Percentiles rank a stretch among this genome's conserved stretches.
Conservation (phyloP, 768 basidiomycete genomes). For the Russula virescens region DNA sequence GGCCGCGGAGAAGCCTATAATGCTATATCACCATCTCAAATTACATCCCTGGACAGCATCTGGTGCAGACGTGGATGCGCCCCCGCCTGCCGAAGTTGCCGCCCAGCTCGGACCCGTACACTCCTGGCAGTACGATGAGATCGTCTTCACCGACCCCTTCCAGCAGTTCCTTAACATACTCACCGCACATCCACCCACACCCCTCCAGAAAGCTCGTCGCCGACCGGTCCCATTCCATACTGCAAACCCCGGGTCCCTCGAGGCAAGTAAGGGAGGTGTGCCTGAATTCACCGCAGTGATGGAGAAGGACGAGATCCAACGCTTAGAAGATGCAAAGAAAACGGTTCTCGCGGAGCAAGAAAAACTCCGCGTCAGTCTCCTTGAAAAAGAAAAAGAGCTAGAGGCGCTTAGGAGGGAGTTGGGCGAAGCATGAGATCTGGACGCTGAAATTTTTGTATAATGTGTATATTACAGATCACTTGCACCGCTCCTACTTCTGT, state of each 20-base stretch:
- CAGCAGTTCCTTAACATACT: slow-evolving; percentile 79
- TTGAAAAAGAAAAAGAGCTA: slow-evolving; percentile 80
- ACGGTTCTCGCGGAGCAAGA: slow-evolving; percentile 72
- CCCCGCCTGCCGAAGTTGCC: slow-evolving; percentile 61
- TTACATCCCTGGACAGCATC: slow-evolving; percentile 80
- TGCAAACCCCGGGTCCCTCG: slow-evolving; percentile 47
- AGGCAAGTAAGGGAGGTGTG: slow-evolving; percentile 56
- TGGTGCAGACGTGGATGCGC: slow-evolving; percentile 60
- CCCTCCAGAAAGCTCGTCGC: slow-evolving; percentile 57
- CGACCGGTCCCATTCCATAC: slow-evolving; percentile 69
- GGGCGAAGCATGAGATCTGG: slow-evolving; percentile 19
- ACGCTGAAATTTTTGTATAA: background rate
- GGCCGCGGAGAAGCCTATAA: slow-evolving; percentile 84
- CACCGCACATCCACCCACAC: slow-evolving; percentile 76
- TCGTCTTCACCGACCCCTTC: slow-evolving; percentile 93
- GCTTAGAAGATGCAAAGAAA: slow-evolving; percentile 72
- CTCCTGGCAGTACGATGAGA: slow-evolving; percentile 98
- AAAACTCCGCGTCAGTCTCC: slow-evolving; percentile 56
- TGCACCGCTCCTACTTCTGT: background rate
- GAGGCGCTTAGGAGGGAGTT: slow-evolving; percentile 58
- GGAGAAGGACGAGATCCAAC: slow-evolving; percentile 81
- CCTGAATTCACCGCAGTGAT: slow-evolving; percentile 83
- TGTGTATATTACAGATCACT: slow-evolving; percentile 5
- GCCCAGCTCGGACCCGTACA: slow-evolving; percentile 75
- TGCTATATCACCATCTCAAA: slow-evolving; percentile 89